These are phyloP conservation scores for Glebionis coronaria DNA, from an alignment of 129 eudicot genomes.

Conservation along the genomic window DNA sequence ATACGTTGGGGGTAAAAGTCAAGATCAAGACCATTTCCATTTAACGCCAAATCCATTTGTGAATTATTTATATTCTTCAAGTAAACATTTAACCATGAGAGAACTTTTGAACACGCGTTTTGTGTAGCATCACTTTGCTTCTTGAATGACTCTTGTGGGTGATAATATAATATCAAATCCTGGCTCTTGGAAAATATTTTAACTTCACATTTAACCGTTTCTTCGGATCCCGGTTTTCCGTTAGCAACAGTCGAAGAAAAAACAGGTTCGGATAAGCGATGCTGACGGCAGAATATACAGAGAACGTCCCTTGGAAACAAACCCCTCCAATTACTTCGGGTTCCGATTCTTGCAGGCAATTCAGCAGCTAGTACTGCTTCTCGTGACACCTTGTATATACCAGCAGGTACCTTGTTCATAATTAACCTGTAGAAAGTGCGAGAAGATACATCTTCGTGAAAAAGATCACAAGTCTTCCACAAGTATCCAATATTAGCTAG, in stretches of 20 bases:
- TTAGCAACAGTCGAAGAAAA: slow-evolving; percentile 35
- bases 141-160: slow-evolving; percentile 54
- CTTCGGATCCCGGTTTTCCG: slow-evolving; percentile 22
- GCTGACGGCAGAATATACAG: slow-evolving; percentile 70
- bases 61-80: slow-evolving; percentile 40
- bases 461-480: slow-evolving; percentile 76
- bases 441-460: slow-evolving; percentile 61
- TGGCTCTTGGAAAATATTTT: slow-evolving; percentile 60
- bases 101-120: slow-evolving; percentile 49
- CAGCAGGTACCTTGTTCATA: slow-evolving; percentile 61
- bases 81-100: slow-evolving; percentile 56
- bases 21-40: slow-evolving; percentile 43
- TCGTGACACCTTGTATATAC: slow-evolving; percentile 72
- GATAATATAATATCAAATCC: slow-evolving; percentile 49
- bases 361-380: slow-evolving; percentile 78
- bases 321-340: slow-evolving; percentile 85
- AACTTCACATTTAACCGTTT: slow-evolving; percentile 57
- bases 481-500: slow-evolving; percentile 79
- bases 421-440: slow-evolving; percentile 83
- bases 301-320: slow-evolving; percentile 77
- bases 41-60: slow-evolving; percentile 35
- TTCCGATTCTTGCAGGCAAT: slow-evolving; percentile 59
- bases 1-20: slow-evolving; percentile 43
- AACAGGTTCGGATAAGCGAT: slow-evolving; percentile 68
- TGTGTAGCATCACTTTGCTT: slow-evolving; percentile 84